Evolutionary conservation across 208 protist species (phyloP).

Genomic region (Leishmania gerbilli): DNA sequence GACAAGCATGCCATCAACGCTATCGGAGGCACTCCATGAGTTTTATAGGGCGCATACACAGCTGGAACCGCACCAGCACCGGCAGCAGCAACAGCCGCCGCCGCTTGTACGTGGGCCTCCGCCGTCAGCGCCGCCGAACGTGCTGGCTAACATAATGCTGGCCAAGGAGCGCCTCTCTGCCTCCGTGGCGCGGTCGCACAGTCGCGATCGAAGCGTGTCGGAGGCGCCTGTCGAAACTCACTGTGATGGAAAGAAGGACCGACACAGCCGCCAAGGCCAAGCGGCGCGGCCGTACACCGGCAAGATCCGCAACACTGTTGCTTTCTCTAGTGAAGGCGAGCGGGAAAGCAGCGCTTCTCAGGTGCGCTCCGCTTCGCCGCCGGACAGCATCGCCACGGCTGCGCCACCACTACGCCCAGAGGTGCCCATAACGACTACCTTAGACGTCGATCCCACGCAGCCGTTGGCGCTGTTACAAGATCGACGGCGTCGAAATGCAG

Average conservation of each 20-base stretch:
- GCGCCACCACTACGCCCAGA: neutral
- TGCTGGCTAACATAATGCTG: slow-evolving; percentile 1
- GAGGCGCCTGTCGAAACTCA: neutral
- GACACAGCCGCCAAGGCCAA: neutral
- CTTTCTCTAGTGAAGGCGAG: neutral
- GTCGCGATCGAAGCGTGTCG: neutral
- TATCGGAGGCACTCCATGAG: neutral
- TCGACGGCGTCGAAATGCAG: too few species aligned
- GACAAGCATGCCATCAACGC: neutral
- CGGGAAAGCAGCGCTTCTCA: neutral
- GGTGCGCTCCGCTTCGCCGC: neutral
- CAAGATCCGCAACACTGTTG: neutral
- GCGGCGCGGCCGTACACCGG: neutral
- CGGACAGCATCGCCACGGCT: slow-evolving; percentile 1
- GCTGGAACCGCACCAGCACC: neutral
- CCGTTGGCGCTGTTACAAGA: neutral
- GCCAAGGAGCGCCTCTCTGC: neutral
- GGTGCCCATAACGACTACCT: neutral
- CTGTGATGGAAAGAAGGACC: neutral
- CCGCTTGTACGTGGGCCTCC: neutral
- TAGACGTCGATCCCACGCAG: neutral
- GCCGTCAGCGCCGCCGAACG: neutral
- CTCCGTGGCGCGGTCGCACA: neutral
- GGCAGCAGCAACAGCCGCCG: neutral
- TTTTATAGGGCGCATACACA: neutral